phyloP scores from a whole-genome alignment of 176 grass and related monocot genomes.

The Olyra latifolia region DNA sequence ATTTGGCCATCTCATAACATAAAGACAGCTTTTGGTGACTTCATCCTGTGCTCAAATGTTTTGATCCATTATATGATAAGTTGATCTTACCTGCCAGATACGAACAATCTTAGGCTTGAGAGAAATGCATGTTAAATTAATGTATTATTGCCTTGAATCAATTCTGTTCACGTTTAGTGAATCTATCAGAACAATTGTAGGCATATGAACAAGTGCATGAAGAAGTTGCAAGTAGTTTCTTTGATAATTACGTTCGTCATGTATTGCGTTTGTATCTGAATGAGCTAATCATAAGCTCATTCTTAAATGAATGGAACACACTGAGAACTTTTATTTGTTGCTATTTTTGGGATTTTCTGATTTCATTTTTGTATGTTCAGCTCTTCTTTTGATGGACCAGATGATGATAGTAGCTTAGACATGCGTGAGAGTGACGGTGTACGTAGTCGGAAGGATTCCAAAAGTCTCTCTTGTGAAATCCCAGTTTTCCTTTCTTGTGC shows the following conservation, averaged over 20 bases:
- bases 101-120: conserved; percentile 22
- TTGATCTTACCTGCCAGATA: background rate
- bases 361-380: conserved; percentile 42
- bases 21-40: background rate
- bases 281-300: background rate
- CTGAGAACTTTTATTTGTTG: background rate
- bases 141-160: conserved; percentile 13
- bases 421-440: conserved; percentile 53
- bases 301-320: conserved; percentile 13
- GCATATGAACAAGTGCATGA: background rate
- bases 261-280: conserved; percentile 6
- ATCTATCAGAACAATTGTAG: conserved; percentile 12
- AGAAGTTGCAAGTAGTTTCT: conserved; percentile 17
- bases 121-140: background rate
- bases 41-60: conserved; percentile 7
- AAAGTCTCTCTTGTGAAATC: conserved; percentile 62
- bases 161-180: conserved; percentile 15
- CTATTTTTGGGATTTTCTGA: conserved; percentile 17
- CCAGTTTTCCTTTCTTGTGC: conserved; percentile 87
- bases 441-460: conserved; percentile 56
- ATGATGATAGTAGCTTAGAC: conserved; percentile 69
- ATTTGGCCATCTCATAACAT: conserved; percentile 13
- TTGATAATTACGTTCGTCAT: conserved; percentile 22
- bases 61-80: conserved; percentile 22
- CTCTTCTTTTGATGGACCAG: conserved; percentile 88